phyloP scores from a whole-genome alignment of 116 monocot genomes.

The Iris pallida region DNA sequence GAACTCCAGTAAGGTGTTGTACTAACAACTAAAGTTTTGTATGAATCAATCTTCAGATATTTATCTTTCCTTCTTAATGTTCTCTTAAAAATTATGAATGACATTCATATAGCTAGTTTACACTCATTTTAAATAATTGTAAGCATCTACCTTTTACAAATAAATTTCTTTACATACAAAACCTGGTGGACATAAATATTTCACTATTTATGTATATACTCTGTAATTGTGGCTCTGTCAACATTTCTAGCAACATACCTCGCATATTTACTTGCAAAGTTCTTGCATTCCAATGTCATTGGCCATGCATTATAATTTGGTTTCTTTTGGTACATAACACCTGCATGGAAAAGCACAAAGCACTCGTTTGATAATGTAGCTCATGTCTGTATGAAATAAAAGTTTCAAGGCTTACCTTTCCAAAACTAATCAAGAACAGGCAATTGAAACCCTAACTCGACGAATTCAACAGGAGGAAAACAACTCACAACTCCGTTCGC shows the following conservation, averaged over 20 bases:
- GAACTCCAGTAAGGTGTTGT: no score
- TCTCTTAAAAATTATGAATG: no score
- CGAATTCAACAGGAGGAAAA: no score
- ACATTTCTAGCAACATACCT: slow-evolving; percentile 37
- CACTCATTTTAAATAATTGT: no score
- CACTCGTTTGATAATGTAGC: background rate
- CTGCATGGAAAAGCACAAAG: background rate
- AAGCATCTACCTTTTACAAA: no score
- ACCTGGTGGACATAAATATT: background rate
- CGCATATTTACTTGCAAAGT: slow-evolving; percentile 82
- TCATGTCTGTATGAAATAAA: background rate
- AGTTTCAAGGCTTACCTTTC: slow-evolving; percentile 18
- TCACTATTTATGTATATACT: background rate
- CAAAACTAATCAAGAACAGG: slow-evolving; percentile 35
- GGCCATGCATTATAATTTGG: slow-evolving; percentile 26
- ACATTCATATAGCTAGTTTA: no score
- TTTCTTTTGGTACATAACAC: slow-evolving; percentile 29
- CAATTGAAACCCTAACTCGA: no score
- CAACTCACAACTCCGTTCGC: no score
- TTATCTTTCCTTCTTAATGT: no score
- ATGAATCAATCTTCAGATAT: no score
- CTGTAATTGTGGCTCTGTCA: background rate
- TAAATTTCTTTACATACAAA: background rate
- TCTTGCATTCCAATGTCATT: slow-evolving; percentile 29
- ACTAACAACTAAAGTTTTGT: no score